These are phyloP conservation scores for Ulota crispa DNA, from an alignment of 225 moss, liverwort and hornwort genomes.

Conservation along the genomic window DNA sequence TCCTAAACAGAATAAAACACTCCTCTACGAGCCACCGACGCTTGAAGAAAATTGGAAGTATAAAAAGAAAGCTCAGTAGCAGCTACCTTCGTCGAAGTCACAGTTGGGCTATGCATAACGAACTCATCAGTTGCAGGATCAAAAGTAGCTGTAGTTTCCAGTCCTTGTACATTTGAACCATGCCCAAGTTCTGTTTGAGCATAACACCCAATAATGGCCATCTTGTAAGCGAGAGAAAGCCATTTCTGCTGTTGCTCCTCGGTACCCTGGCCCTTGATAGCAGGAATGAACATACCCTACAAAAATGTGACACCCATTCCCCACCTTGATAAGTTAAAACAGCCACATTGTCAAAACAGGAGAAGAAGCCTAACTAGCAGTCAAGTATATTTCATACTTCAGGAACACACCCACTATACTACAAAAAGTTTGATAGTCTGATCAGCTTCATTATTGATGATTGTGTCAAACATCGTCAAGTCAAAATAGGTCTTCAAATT, in stretches of 20 bases:
- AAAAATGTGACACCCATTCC: not conserved
- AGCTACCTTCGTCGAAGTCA: conserved; percentile 87
- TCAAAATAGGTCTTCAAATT: conserved; percentile 15
- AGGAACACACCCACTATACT: not conserved
- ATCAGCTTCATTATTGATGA: not conserved
- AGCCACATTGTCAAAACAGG: conserved; percentile 4
- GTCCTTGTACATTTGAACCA: conserved; percentile 96
- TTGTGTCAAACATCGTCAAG: conserved; percentile 8
- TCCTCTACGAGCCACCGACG: not conserved
- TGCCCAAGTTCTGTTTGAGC: conserved; percentile 98
- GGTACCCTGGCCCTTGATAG: conserved; percentile 80
- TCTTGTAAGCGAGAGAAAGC: conserved; percentile 76
- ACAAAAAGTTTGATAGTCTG: conserved; percentile 5
- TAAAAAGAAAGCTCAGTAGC: not conserved
- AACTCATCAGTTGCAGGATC: conserved; percentile 85
- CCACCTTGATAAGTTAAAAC: conserved; percentile 15
- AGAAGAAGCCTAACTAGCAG: conserved; percentile 5
- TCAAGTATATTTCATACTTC: not conserved
- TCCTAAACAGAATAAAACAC: conserved; percentile 8
- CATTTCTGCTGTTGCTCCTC: conserved; percentile 90
- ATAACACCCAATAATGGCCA: conserved; percentile 93
- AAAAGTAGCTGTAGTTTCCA: conserved; percentile 92
- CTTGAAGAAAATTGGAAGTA: conserved; percentile 3
- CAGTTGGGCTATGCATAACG: conserved; percentile 79
- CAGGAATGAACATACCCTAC: conserved; percentile 99